Evolutionary conservation across 352 stramenopile species (phyloP), one percentile per base, ranked within the genome.

Genomic region (Phytopythium litorale): DNA sequence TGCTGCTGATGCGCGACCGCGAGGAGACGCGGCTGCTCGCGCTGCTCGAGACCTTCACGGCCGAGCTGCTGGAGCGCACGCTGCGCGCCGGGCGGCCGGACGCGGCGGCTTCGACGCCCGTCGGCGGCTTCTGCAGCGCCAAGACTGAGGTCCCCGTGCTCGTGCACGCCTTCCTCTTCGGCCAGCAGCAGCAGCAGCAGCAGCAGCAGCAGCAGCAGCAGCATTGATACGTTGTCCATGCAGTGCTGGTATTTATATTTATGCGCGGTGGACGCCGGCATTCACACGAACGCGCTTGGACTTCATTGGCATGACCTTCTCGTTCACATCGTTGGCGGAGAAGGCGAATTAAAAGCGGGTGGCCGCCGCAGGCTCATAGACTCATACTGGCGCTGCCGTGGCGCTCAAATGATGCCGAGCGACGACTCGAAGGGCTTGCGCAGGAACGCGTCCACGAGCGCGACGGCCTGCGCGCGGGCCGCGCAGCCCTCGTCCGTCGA

Each of bases 341-440:
- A 28, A 57, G 25, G 16, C 18, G 19, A 30, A 57, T 57, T 30
- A 57, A 57, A 57, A 46, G 33, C 32, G 19, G 33, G 16, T 56
- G 11, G 21, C 28, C 7, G 18, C 46, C 28, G 28, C 28, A 32
- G 35, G 8, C 35, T 40, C 12, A 40, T 40, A 40, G 35, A 28
- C 37, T 21, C 9, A 18, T 8, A 3, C 19, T 7, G 30, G 15
- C 18, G 23, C n/a, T 51, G 16, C 12, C 19, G n/a, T 35, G 5
- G 23, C 13, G n/a, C 33, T 60, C 66, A 78, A 42, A 78, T 78
- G 30, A 78, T 75, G 4, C 71, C 71, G 6, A 75, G 58, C 35
- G 71, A 73, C 16, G 59, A 57, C 56, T 60, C 50, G 49, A 60
- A 75, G 30, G 54, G 58, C 28, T 62, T 65, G 12, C 64, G 66